Evolutionary conservation across 208 protist genomes (phyloP).

Genomic region (Leishmania martiniquensis): DNA sequence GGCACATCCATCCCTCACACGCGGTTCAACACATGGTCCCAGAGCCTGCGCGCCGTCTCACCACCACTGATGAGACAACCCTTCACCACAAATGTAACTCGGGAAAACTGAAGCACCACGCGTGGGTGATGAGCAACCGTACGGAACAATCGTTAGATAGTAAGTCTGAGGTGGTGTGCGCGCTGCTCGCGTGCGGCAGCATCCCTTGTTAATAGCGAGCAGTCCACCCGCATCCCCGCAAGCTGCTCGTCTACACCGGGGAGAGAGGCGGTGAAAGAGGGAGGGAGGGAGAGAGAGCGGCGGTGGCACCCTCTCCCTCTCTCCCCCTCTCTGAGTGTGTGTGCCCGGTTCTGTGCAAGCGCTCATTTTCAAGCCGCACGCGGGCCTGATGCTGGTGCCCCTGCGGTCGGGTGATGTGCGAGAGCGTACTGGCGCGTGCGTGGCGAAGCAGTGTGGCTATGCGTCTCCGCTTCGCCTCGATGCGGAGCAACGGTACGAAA

Average conservation of each 20-base stretch:
- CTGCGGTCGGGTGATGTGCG: conserved; percentile 25
- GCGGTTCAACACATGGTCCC: too few species aligned
- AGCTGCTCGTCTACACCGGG: conserved; percentile 50
- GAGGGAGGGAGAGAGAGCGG: conserved; percentile 17
- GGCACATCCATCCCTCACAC: too few species aligned
- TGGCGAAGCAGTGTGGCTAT: conserved; percentile 25
- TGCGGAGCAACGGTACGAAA: too few species aligned
- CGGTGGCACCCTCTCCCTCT: too few species aligned
- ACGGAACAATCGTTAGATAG: conserved; percentile 79
- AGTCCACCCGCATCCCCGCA: conserved; percentile 36
- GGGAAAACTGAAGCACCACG: conserved; percentile 45
- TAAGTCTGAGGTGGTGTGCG: conserved; percentile 68
- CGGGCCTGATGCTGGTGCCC: conserved; percentile 24
- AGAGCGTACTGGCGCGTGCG: conserved; percentile 1
- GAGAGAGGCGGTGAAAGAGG: too few species aligned
- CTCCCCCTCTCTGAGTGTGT: too few species aligned
- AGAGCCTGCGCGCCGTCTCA: too few species aligned
- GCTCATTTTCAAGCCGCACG: conserved; percentile 36
- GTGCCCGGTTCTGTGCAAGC: conserved; percentile 9
- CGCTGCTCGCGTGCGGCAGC: conserved; percentile 24
- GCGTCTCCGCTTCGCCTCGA: conserved; percentile 18
- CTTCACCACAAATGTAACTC: conserved; percentile 61
- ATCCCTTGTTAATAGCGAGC: conserved; percentile 43
- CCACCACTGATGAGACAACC: too few species aligned
- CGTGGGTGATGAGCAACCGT: conserved; percentile 49